Conservation (phyloP, 805 yeast genomes). For the Osmozyma mogii region DNA sequence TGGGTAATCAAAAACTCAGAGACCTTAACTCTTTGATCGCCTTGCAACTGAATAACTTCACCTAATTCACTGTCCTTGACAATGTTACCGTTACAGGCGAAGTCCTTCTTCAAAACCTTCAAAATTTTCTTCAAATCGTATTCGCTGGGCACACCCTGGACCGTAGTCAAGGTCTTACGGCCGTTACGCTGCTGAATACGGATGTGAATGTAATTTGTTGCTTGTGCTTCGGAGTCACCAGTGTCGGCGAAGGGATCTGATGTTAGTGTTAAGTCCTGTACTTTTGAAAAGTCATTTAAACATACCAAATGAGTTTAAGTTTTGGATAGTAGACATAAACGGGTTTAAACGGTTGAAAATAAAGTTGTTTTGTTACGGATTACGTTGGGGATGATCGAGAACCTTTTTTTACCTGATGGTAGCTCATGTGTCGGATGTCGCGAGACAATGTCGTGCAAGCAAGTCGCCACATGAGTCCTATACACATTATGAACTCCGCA, state of each 20-base stretch:
- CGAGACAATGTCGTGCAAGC: too few species aligned
- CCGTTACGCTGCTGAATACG: conserved; percentile 99
- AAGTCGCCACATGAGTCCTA: too few species aligned
- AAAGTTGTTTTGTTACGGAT: too few species aligned
- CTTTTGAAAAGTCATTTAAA: conserved; percentile 8
- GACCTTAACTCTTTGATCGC: conserved; percentile 96
- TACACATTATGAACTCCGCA: too few species aligned
- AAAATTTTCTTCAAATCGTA: conserved; percentile 91
- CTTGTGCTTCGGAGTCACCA: conserved; percentile 97
- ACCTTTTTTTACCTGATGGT: too few species aligned
- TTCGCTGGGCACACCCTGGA: conserved; percentile 93
- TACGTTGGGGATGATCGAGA: too few species aligned
- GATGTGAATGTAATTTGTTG: conserved; percentile 91
- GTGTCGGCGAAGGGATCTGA: conserved; percentile 98
- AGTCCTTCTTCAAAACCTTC: conserved; percentile 92
- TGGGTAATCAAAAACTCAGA: conserved; percentile 84
- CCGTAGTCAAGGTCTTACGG: conserved; percentile 96
- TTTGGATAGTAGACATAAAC: conserved; percentile 84
- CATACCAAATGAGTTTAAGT: conserved; percentile 68
- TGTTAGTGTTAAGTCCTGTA: conserved; percentile 5
- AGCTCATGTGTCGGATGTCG: too few species aligned
- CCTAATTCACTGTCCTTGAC: conserved; percentile 96
- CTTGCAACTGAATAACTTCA: conserved; percentile 95
- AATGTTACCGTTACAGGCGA: conserved; percentile 97
- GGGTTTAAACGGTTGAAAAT: too few species aligned